phyloP scores from a whole-genome alignment of 1,284 basidiomycete species.

The Fomitiporia mediterranea region DNA sequence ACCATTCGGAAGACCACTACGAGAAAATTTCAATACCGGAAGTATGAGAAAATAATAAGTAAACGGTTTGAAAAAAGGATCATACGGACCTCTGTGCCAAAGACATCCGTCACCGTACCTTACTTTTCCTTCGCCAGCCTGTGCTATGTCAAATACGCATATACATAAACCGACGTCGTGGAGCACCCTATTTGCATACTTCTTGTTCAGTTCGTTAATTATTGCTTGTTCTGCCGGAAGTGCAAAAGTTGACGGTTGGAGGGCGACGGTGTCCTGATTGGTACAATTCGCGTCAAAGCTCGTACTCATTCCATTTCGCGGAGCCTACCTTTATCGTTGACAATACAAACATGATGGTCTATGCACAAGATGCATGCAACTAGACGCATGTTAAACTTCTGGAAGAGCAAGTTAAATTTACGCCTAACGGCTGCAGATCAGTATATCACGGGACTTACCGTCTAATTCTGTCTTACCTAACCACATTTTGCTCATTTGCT shows the following conservation, averaged over 20 bases:
- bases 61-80: slow-evolving; percentile 3
- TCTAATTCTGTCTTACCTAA: background rate
- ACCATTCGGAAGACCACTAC: slow-evolving; percentile 87
- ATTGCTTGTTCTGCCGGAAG: slow-evolving; percentile 69
- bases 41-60: background rate
- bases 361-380: background rate
- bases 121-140: slow-evolving; percentile 87
- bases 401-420: background rate
- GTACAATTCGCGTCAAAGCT: background rate
- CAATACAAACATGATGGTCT: slow-evolving; percentile 49
- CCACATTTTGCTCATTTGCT: too few relatives aligned
- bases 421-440: background rate
- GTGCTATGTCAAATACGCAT: slow-evolving; percentile 81
- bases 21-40: background rate
- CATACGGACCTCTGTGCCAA: slow-evolving; percentile 82
- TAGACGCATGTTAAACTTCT: background rate
- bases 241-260: slow-evolving; percentile 74
- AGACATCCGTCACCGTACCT: slow-evolving; percentile 92
- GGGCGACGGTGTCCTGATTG: slow-evolving; percentile 67
- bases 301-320: slow-evolving; percentile 3
- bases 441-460: background rate
- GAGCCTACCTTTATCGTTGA: slow-evolving; percentile 50
- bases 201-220: slow-evolving; percentile 80
- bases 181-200: slow-evolving; percentile 92
- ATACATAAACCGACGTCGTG: slow-evolving; percentile 90